Conservation (phyloP, 352 stramenopile genomes). For the Blastocystis sp. region DNA sequence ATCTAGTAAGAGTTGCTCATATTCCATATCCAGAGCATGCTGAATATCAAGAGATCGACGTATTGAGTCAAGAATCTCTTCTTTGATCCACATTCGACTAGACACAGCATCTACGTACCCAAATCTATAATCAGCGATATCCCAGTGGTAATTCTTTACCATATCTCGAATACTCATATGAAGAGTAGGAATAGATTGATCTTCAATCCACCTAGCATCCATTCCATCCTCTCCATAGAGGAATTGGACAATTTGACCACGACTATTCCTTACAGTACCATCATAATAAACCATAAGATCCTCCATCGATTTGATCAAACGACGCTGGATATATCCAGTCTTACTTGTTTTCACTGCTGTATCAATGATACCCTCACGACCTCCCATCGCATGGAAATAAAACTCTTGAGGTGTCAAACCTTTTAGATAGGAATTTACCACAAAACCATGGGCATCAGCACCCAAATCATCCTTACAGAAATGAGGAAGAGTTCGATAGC, state of each 20-base stretch:
- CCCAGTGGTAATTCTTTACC: constrained; percentile 32
- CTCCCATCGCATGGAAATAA: constrained; percentile 99
- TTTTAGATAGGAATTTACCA: constrained; percentile 98
- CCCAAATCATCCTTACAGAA: constrained; percentile 93
- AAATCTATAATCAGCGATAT: constrained; percentile 24
- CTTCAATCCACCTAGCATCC: constrained; percentile 98
- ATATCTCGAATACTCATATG: constrained; percentile 30
- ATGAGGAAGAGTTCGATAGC: constrained; percentile 90
- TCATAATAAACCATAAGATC: constrained; percentile 97
- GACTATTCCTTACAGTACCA: constrained; percentile 91
- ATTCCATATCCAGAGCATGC: constrained; percentile 86
- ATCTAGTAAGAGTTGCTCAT: constrained; percentile 88
- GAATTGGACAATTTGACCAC: constrained; percentile 85
- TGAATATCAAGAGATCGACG: constrained; percentile 88
- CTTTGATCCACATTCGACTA: constrained; percentile 40
- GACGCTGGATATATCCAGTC: constrained; percentile 98
- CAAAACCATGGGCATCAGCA: constrained; percentile 94
- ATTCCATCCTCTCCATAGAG: constrained; percentile 97
- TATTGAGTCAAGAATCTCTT: constrained; percentile 74
- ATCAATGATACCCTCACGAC: constrained; percentile 98
- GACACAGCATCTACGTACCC: neutral
- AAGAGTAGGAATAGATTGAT: constrained; percentile 81
- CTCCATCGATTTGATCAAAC: constrained; percentile 99
- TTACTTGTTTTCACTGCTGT: constrained; percentile 98
- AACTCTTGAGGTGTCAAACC: constrained; percentile 90